These are phyloP conservation scores for Aeschynomene evenia DNA, from an alignment of 306 rosid genomes.

Conservation along the genomic window DNA sequence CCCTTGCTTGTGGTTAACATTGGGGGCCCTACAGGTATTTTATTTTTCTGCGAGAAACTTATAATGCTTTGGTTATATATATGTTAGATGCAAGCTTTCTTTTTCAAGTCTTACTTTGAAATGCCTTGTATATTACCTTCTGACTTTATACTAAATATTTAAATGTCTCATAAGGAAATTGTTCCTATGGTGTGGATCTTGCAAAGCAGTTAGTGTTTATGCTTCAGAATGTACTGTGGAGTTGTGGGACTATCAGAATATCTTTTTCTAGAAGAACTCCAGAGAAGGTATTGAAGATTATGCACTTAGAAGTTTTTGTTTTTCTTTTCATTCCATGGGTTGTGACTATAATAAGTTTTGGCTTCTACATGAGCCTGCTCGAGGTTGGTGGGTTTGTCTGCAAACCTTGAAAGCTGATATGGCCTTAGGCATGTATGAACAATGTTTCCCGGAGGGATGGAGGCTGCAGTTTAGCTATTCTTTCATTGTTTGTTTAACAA, in stretches of 20 bases:
- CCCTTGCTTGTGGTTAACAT: constrained; percentile 87
- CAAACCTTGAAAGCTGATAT: constrained; percentile 13
- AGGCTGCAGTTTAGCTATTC: not conserved
- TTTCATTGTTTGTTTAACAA: not conserved
- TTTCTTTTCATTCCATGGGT: constrained; percentile 10
- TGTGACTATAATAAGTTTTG: constrained; percentile 12
- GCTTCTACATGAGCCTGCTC: constrained; percentile 24
- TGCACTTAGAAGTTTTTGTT: not conserved
- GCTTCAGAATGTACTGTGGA: constrained; percentile 80
- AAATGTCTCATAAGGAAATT: constrained; percentile 50
- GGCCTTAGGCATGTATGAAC: not conserved
- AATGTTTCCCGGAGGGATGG: constrained; percentile 15
- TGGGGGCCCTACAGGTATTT: constrained; percentile 86
- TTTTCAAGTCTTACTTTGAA: constrained; percentile 12
- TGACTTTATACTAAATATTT: not conserved
- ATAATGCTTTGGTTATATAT: constrained; percentile 6
- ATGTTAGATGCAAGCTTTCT: constrained; percentile 12
- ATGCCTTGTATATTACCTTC: not conserved
- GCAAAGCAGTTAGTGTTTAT: constrained; percentile 57
- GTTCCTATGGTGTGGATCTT: constrained; percentile 69
- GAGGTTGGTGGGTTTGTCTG: constrained; percentile 14
- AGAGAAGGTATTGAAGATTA: constrained; percentile 53
- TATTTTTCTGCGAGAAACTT: constrained; percentile 9
- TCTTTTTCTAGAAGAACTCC: constrained; percentile 92
- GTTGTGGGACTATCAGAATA: constrained; percentile 81